Evolutionary conservation across 805 yeast species (phyloP).

Genomic region (Komagataella phaffii): DNA sequence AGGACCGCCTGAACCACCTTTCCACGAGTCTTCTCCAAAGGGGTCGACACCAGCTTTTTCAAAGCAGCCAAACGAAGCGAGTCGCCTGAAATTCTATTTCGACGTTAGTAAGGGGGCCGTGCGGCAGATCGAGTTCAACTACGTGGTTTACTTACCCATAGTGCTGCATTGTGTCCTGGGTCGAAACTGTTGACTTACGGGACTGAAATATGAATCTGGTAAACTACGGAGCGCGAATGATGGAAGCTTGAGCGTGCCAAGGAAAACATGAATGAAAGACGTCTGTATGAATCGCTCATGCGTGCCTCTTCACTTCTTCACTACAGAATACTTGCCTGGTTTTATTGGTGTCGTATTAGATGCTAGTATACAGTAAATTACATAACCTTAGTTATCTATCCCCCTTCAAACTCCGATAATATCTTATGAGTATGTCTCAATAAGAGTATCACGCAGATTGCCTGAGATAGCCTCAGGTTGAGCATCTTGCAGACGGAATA

Average conservation of each 20-base stretch:
- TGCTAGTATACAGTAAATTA: not conserved
- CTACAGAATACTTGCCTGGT: no score
- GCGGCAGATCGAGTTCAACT: not conserved
- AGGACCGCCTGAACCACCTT: not conserved
- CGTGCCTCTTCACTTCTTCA: no score
- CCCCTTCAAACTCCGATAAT: conserved; percentile 2
- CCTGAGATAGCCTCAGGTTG: conserved; percentile 79
- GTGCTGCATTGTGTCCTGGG: not conserved
- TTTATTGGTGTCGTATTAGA: not conserved
- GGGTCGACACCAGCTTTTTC: not conserved
- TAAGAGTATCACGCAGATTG: conserved; percentile 80
- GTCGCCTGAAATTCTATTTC: not conserved
- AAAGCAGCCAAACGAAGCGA: not conserved
- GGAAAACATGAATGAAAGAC: not conserved
- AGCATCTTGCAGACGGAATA: conserved; percentile 86
- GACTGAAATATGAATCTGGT: not conserved
- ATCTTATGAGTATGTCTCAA: conserved; percentile 71
- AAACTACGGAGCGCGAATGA: not conserved
- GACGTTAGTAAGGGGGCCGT: not conserved
- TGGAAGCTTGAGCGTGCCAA: not conserved
- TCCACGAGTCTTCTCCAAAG: not conserved
- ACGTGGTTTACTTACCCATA: not conserved
- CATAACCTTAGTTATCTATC: conserved; percentile 3
- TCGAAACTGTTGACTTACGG: not conserved
- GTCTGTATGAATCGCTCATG: no score